Base-by-base conservation (phyloP, 164 flowering plant species). In the Dillenia turbinata region DNA sequence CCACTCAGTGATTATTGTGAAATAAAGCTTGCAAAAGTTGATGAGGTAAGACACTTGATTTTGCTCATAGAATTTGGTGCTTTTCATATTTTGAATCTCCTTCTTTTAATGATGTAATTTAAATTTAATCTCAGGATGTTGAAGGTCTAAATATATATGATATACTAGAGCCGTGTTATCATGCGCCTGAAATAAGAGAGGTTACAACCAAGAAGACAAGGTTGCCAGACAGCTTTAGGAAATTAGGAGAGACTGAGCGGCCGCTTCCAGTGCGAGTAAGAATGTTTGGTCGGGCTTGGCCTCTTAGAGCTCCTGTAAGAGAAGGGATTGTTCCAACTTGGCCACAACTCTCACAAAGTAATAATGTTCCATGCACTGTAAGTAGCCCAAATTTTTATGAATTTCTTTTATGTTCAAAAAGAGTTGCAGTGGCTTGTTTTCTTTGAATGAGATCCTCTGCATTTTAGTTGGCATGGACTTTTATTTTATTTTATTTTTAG, bases 271-370 rank as follows among this genome's bases (percentile, higher is more conserved):
- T 92, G 46, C 84, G 97, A 54, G 85, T 78, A 66, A 85, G 99
- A 70, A 88, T 92, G 82, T 89, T 89, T 73, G 97, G 99, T 11
- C 96, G 96, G 56, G 90, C 97, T 4, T 95, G 99, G 97, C 97
- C 97, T 61, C 57, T 80, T 51, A 71, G 90, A 75, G 90, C 92
- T 71, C 87, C 92, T 8, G 96, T 95, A 43, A 77, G 81, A 76
- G 85, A 72, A 22, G 99, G 97, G 57, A 46, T 68, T 59, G 96
- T 92, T 70, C 97, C 92, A 45, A 83, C 88, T 26, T 95, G 97
- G 97, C 94, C 99, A 22, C 74, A 92, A 66, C 80, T 94, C 45
- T 61, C 79, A 49, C 72, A 74, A n/a, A 69, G 74, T 59, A 22
- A 47, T 9, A 44, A 17, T 50, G 85, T 90, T 65, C 91, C 91